A percentile compares a stretch with the other conserved stretches of the same genome.
phyloP scores from a whole-genome alignment of 164 flowering plant genomes.

The Sextonia rubra region DNA sequence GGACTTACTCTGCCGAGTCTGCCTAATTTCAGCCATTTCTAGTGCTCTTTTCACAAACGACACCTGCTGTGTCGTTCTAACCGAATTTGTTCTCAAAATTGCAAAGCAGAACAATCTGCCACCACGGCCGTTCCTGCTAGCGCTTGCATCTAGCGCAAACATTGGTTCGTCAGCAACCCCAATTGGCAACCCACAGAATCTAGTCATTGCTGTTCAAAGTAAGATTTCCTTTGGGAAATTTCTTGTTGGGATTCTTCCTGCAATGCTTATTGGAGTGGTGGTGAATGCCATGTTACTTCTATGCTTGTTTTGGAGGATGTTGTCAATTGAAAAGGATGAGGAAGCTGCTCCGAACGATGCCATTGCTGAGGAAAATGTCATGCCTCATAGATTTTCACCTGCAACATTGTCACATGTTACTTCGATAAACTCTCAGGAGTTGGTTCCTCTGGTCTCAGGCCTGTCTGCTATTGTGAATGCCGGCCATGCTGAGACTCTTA shows the following conservation, averaged over 20 bases:
- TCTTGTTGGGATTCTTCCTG: constrained; percentile 56
- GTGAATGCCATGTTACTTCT: constrained; percentile 56
- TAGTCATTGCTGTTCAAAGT: constrained; percentile 80
- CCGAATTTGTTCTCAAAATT: constrained; percentile 76
- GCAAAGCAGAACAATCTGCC: constrained; percentile 84
- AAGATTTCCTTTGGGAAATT: constrained; percentile 64
- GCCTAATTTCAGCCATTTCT: constrained; percentile 68
- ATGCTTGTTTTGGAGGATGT: constrained; percentile 56
- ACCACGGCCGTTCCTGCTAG: constrained; percentile 78
- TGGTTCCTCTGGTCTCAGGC: background rate
- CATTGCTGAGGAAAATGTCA: constrained; percentile 43
- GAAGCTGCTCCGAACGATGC: constrained; percentile 42
- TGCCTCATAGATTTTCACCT: constrained; percentile 78
- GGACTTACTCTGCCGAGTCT: constrained; percentile 65
- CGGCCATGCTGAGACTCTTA: constrained; percentile 31
- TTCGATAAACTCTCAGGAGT: constrained; percentile 5
- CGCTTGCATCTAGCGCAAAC: constrained; percentile 87
- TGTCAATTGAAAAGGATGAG: constrained; percentile 47
- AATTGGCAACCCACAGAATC: constrained; percentile 90
- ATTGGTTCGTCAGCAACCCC: constrained; percentile 94
- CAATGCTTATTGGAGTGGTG: constrained; percentile 64
- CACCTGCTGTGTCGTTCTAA: constrained; percentile 77
- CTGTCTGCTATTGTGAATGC: constrained; percentile 5
- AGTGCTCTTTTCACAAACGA: constrained; percentile 92
- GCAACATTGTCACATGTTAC: constrained; percentile 53